Evolutionary conservation across 225 moss, liverwort and hornwort genomes (phyloP), one percentile per base, ranked within the genome.

Genomic region (Anthoceros angustus): DNA sequence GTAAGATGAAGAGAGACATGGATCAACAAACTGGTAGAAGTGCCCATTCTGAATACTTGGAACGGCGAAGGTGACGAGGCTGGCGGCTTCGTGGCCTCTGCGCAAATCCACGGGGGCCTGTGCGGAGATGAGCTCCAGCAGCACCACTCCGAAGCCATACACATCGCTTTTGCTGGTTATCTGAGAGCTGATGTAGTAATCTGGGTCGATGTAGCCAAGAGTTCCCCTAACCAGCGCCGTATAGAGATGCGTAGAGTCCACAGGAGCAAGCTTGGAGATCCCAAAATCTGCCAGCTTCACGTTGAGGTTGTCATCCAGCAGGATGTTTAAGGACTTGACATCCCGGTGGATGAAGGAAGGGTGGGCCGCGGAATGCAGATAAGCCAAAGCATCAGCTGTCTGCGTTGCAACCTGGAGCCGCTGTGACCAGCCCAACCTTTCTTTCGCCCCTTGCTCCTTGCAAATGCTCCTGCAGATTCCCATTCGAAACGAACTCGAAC

Each of bases 61-160:
- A 55, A 55, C 55, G 18, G 55, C 55, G n/a, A 55, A 55, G 55
- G 55, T 55, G 14, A 23, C 55, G n/a, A 55, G 55, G 55, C 55
- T 55, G 5, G 55, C n/a, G 55, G 18, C 55, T 55, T 55, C 55
- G 0, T 55, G 32, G 32, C 32, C 55, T 55, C 75, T 70, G 46
- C 62, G 67, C 15, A 68, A 42, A 39, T 73, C 76, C 60, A 76
- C 50, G 12, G 70, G 73, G 25, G 68, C 64, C 62, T 63, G 40
- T 43, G 68, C 80, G 20, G 80, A 73, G 43, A 76, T 72, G 3
- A 80, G 68, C 62, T 80, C 80, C 40, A 76, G 66, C 39, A 80
- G 60, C 9, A 76, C 70, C 40, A 73, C 76, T 7, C 79, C 79
- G 40, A 79, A 76, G 62, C 72, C 76, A 66, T 80, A 76, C 4